Base-by-base conservation (phyloP, 1,284 basidiomycete species). In the Clitocybe nebularis region DNA sequence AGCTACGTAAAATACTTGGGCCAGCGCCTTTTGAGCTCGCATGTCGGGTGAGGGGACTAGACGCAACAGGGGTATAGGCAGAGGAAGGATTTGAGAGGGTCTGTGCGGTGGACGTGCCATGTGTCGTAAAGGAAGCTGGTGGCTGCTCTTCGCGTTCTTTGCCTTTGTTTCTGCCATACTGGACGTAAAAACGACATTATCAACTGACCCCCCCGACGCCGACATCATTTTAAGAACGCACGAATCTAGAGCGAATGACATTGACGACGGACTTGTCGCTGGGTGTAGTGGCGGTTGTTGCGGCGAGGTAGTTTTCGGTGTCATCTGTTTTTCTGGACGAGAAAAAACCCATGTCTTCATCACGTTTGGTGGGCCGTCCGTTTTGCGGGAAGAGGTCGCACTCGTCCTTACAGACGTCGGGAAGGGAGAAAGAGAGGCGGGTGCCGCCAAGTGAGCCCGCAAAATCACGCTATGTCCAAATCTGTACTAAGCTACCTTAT, bases 171-270 rank as follows among this genome's bases (percentile, higher is more conserved):
- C 75, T 83, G 47, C 80, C 79, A 57, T 83, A 84, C 83, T 86
- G 46, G 34, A 47, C 34, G 30, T 35, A 41, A 44, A 46, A 35
- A 41, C 32, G 32, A 35, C 40, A 25, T 11, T 21, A 36, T 41
- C 20, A 49, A 45, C 29, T 42, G 42, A 14, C 16, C 17, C 10
- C n/a, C 17, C 46, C 47, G 45, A 13, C 49, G 29, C 29, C 29
- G 14, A 32, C 48, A 48, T 45, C 39, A 43, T 49, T 45, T 46
- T 49, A 49, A 45, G 48, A 48, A 77, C 82, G 58, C 59, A 87
- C 84, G 55, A 87, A 83, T 65, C 82, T 72, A 51, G 84, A 84
- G 55, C 84, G 82, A 49, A 87, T 78, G 56, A 81, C 76, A 48
- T 75, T 69, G 39, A 80, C 74, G 53, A 80, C 74, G 32, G 77